These are phyloP conservation scores for Jacaranda copaia DNA, from an alignment of 257 asterid genomes.

Conservation along the genomic window DNA sequence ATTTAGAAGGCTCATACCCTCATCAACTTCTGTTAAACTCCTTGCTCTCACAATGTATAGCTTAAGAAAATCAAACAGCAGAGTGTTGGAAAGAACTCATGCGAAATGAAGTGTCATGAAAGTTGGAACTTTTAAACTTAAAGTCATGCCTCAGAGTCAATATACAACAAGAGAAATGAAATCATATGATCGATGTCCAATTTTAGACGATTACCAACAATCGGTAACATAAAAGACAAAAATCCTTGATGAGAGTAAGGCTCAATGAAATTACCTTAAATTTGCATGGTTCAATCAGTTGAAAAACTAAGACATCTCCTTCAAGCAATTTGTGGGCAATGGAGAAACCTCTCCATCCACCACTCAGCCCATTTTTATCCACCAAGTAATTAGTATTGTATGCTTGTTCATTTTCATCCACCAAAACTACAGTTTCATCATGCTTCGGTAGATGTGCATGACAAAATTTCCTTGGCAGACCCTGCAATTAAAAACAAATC, in stretches of 20 bases:
- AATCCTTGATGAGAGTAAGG: background rate
- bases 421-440: constrained; percentile 53
- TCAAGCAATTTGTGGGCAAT: constrained; percentile 56
- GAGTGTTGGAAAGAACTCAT: background rate
- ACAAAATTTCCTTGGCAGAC: constrained; percentile 65
- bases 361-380: constrained; percentile 65
- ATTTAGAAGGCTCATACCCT: constrained; percentile 46
- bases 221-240: too few species aligned
- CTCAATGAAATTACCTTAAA: constrained; percentile 41
- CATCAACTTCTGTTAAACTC: constrained; percentile 45
- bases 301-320: constrained; percentile 71
- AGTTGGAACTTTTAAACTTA: background rate
- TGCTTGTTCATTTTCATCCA: constrained; percentile 53
- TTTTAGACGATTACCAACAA: too few species aligned
- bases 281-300: constrained; percentile 53
- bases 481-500: constrained; percentile 38
- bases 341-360: constrained; percentile 81
- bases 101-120: background rate
- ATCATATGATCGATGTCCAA: too few species aligned
- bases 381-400: constrained; percentile 46
- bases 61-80: constrained; percentile 41
- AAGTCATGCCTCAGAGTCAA: background rate
- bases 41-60: constrained; percentile 56
- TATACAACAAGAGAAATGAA: background rate
- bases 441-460: constrained; percentile 52